phyloP scores from a whole-genome alignment of 306 rosid genomes.

The Clitoria ternatea region DNA sequence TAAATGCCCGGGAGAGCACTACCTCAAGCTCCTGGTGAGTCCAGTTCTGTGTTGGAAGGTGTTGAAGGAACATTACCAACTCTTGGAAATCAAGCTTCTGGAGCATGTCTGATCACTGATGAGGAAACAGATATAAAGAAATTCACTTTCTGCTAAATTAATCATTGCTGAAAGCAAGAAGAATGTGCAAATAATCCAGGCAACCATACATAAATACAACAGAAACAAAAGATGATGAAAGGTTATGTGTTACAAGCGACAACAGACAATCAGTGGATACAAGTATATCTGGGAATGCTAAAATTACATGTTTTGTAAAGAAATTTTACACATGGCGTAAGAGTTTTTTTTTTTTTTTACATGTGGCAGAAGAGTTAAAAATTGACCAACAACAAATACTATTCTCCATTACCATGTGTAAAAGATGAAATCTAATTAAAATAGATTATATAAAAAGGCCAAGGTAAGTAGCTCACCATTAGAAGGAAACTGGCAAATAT shows the following conservation, averaged over 20 bases:
- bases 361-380: constrained; percentile 1
- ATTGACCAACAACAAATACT: not conserved
- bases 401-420: not conserved
- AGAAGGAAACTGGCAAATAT: constrained; percentile 97
- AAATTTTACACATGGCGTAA: too few species aligned
- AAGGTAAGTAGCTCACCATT: constrained; percentile 56
- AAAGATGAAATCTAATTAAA: constrained; percentile 13
- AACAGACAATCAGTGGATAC: not conserved
- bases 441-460: not conserved
- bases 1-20: constrained; percentile 91
- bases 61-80: constrained; percentile 96
- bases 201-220: not conserved
- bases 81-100: constrained; percentile 95
- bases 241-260: not conserved
- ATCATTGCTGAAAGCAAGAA: constrained; percentile 2
- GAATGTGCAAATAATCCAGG: not conserved
- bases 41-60: constrained; percentile 90
- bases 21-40: constrained; percentile 88
- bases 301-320: not conserved
- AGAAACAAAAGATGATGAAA: not conserved
- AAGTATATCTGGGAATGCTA: not conserved
- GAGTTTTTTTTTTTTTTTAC: too few species aligned
- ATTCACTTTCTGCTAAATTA: constrained; percentile 16
- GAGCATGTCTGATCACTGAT: constrained; percentile 88
- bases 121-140: constrained; percentile 21